phyloP scores from a whole-genome alignment of 108 stramenopile species.

The Pseudonitzschia multistriata region DNA sequence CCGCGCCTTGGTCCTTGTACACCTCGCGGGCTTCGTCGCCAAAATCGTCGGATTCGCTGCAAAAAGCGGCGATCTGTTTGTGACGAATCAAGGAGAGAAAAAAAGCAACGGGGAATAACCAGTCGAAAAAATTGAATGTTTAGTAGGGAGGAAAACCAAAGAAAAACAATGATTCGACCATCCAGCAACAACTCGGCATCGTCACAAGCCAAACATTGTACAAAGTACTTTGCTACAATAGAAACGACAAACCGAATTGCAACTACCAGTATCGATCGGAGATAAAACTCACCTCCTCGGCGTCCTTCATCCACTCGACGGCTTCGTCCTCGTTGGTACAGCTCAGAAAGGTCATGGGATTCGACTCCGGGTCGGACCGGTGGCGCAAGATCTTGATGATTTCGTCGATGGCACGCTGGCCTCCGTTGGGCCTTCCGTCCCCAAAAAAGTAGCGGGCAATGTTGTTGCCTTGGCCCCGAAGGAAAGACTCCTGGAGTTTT shows the following conservation, averaged over 20 bases:
- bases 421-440: conserved; percentile 52
- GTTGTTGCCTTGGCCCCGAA: conserved; percentile 26
- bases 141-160: background rate
- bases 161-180: background rate
- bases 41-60: conserved; percentile 52
- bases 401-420: conserved; percentile 29
- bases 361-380: conserved; percentile 36
- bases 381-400: conserved; percentile 40
- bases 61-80: conserved; percentile 32
- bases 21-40: conserved; percentile 47
- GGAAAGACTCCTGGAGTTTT: conserved; percentile 43
- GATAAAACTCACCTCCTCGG: conserved; percentile 34
- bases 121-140: background rate
- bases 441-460: conserved; percentile 56
- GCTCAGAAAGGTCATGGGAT: conserved; percentile 50
- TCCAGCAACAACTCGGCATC: background rate
- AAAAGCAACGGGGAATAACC: no score
- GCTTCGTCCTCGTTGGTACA: conserved; percentile 56
- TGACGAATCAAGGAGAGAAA: background rate
- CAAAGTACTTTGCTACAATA: no score
- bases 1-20: conserved; percentile 47
- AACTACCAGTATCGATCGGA: background rate
- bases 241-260: background rate
- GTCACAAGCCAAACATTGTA: background rate
- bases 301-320: conserved; percentile 64